Evolutionary conservation across 2,329 filamentous ascomycete species (phyloP).

Genomic region (Alternaria sp.): DNA sequence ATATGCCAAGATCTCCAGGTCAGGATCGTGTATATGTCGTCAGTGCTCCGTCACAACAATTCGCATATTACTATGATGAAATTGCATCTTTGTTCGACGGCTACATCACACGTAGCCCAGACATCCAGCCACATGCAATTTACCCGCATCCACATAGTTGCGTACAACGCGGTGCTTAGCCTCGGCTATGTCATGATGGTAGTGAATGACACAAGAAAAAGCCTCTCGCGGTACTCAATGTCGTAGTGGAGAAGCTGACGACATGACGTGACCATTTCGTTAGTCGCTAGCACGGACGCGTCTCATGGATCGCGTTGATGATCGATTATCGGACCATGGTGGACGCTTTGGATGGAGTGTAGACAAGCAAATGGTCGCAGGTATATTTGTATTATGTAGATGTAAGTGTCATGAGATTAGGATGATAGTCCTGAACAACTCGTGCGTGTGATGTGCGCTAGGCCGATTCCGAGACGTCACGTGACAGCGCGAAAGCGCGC

Average conservation of each 20-base stretch:
- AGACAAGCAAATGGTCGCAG: not conserved
- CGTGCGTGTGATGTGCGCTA: not conserved
- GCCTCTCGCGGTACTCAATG: not conserved
- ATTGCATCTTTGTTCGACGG: not conserved
- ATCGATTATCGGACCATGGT: not conserved
- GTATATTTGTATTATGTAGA: not conserved
- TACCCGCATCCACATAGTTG: not conserved
- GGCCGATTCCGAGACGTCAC: not conserved
- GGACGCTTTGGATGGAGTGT: not conserved
- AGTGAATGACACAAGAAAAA: not conserved
- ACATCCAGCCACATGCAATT: not conserved
- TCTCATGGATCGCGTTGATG: not conserved
- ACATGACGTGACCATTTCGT: slow-evolving; percentile 1
- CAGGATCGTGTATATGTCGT: not conserved
- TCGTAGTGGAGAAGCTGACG: not conserved
- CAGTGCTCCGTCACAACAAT: not conserved
- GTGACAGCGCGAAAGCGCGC: not conserved
- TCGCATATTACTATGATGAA: not conserved
- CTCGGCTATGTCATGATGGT: not conserved
- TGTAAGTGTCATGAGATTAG: not conserved
- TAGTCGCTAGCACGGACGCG: slow-evolving; percentile 1
- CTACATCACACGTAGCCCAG: not conserved
- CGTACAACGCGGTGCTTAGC: not conserved
- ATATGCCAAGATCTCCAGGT: not conserved
- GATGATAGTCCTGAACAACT: not conserved